A percentile compares a stretch with the other conserved stretches of the same genome.
These are phyloP conservation scores for Nepenthes mirabilis DNA, from an alignment of 148 eudicot species.

Conservation along the genomic window DNA sequence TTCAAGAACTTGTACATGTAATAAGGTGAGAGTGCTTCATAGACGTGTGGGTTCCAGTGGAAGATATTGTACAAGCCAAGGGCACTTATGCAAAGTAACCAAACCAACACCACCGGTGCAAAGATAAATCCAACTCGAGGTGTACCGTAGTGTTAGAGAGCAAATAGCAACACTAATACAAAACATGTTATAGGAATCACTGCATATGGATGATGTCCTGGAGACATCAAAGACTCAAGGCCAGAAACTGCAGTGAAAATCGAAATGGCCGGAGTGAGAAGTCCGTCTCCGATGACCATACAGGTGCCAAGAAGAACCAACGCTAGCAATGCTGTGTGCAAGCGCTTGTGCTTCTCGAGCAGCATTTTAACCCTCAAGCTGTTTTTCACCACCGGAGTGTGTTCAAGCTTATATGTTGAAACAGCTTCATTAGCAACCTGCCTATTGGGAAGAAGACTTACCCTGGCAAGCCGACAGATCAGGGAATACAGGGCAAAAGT, in stretches of 20 bases:
- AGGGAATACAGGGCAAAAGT: slow-evolving; percentile 92
- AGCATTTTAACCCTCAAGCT: slow-evolving; percentile 39
- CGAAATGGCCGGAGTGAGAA: slow-evolving; percentile 86
- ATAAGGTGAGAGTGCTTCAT: slow-evolving; percentile 73
- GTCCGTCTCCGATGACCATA: slow-evolving; percentile 94
- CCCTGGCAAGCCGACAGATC: slow-evolving; percentile 83
- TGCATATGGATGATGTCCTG: slow-evolving; percentile 72
- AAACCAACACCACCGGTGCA: slow-evolving; percentile 70
- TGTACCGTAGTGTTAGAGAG: slow-evolving; percentile 91
- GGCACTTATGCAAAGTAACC: slow-evolving; percentile 76
- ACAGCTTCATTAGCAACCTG: slow-evolving; percentile 74
- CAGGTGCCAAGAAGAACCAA: slow-evolving; percentile 92
- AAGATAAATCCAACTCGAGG: slow-evolving; percentile 76
- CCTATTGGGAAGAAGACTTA: slow-evolving; percentile 70
- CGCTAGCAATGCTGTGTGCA: slow-evolving; percentile 68
- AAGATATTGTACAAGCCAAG: slow-evolving; percentile 77
- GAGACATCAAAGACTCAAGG: slow-evolving; percentile 73
- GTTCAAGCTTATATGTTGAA: slow-evolving; percentile 67
- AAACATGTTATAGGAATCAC: slow-evolving; percentile 82
- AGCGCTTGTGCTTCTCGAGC: slow-evolving; percentile 59
- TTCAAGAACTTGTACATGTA: slow-evolving; percentile 89
- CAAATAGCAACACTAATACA: slow-evolving; percentile 73
- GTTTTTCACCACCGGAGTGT: slow-evolving; percentile 42
- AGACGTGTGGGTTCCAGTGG: slow-evolving; percentile 67
- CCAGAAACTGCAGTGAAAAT: slow-evolving; percentile 94